Evolutionary conservation across 768 basidiomycete species (phyloP).

Genomic region (Leccinum subtestaceum): DNA sequence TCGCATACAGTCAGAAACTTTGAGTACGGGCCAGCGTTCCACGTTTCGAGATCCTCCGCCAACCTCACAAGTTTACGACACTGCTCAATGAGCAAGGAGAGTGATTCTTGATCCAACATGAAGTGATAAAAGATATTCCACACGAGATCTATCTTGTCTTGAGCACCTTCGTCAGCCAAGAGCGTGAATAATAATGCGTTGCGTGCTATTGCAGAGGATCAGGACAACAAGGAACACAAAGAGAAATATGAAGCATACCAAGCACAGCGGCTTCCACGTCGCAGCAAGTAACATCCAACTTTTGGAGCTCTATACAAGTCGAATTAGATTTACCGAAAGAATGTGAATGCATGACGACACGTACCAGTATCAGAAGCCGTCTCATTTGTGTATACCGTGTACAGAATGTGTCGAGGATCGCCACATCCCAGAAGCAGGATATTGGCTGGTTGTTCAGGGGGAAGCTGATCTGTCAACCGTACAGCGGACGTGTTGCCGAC

Average conservation of each 20-base stretch:
- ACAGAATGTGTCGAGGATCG: constrained; percentile 53
- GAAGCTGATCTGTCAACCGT: constrained; percentile 45
- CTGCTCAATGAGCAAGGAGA: constrained; percentile 26
- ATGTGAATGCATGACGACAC: not conserved
- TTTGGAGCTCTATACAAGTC: constrained; percentile 20
- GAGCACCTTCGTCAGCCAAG: constrained; percentile 23
- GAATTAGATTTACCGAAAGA: not conserved
- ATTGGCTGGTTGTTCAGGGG: constrained; percentile 46
- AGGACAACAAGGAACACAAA: not conserved
- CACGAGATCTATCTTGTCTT: constrained; percentile 14
- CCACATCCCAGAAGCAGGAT: constrained; percentile 56
- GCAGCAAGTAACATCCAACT: constrained; percentile 30
- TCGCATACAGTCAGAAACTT: constrained; percentile 25
- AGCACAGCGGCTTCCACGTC: constrained; percentile 30
- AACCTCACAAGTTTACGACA: constrained; percentile 24
- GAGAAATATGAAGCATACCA: constrained; percentile 14
- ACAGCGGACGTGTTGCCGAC: constrained; percentile 58
- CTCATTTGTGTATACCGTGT: constrained; percentile 37
- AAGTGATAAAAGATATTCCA: constrained; percentile 36
- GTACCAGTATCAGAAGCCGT: constrained; percentile 9
- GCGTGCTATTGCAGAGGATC: constrained; percentile 19
- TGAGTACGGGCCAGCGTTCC: constrained; percentile 29
- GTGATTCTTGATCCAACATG: constrained; percentile 22
- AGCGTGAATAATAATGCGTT: constrained; percentile 30
- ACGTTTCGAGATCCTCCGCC: constrained; percentile 18